phyloP scores from a whole-genome alignment of 2,329 filamentous ascomycete genomes.

The Alternaria sp. region DNA sequence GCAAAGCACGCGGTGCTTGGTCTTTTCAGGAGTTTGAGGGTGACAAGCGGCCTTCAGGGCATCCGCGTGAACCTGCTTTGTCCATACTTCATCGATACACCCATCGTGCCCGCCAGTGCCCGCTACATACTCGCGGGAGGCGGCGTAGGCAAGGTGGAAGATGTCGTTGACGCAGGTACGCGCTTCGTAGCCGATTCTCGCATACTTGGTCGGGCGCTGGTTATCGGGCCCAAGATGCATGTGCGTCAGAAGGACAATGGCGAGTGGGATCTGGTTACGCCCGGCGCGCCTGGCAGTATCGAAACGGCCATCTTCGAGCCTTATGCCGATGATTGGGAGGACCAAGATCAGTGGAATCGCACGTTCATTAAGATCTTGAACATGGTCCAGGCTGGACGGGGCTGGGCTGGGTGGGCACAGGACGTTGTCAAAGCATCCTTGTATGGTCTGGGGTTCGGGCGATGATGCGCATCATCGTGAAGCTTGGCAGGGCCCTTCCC shows the following conservation, averaged over 20 bases:
- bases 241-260: constrained; percentile 51
- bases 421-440: constrained; percentile 48
- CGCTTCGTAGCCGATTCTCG: constrained; percentile 65
- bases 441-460: constrained; percentile 31
- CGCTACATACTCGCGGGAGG: constrained; percentile 64
- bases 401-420: constrained; percentile 60
- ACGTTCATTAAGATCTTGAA: constrained; percentile 64
- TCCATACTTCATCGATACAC: constrained; percentile 71
- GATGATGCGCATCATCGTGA: constrained; percentile 1
- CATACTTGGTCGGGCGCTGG: constrained; percentile 64
- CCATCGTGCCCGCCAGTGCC: constrained; percentile 59
- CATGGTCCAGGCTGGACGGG: constrained; percentile 55
- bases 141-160: constrained; percentile 59
- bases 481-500: background rate
- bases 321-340: constrained; percentile 65
- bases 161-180: constrained; percentile 70
- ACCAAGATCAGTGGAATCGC: constrained; percentile 63
- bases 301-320: constrained; percentile 65
- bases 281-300: constrained; percentile 36
- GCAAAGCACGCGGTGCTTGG: constrained; percentile 72
- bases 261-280: constrained; percentile 37
- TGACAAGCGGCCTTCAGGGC: constrained; percentile 56
- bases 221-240: constrained; percentile 63
- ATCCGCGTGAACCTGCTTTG: constrained; percentile 70
- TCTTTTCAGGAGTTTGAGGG: constrained; percentile 66